Evolutionary conservation across 2,329 filamentous ascomycete species (phyloP), one percentile per base, ranked within the genome.

Genomic region (Fusarium haematococcum): DNA sequence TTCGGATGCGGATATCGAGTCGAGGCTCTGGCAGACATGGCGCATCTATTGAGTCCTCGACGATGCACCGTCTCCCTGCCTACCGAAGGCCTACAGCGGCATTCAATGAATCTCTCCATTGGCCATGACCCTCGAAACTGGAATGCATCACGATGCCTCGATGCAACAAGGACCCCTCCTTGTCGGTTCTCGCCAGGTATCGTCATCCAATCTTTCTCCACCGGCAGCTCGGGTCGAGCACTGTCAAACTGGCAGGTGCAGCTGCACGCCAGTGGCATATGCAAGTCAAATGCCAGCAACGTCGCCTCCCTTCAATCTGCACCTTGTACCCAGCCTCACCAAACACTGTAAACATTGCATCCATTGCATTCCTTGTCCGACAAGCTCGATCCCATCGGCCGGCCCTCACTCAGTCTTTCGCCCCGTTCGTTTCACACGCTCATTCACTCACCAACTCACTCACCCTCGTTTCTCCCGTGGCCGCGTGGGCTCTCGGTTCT

Each of bases 321-420:
- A 59, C 33, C 71, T 77, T 50, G 39, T 20, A 54, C 37, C 73
- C 78, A 79, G 72, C 78, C 76, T 74, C 75, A 54, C 72, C 59
- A 71, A 77, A 75, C 71, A 61, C 69, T 68, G 75, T 78, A 77
- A 79, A 79, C 71, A 80, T 79, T 80, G 75, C 79, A 80, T 80
- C 80, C 71, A 80, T 79, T 80, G 75, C 79, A 80, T 80, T 81
- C 78, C 79, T 70, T 59, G 50, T 52, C 67, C 64, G 45, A 67
- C 58, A 66, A 60, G 32, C 48, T 48, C 41, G 52, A 60, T 63
- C 57, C 56, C 39, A 60, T 63, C 60, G 35, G 67, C 50, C 20
- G 41, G 13, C 14, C 20, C 65, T 48, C 59, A 70, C 65, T 48
- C 59, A 70, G 64, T 41, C 50, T 63, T 64, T 69, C 71, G 69